Conservation (phyloP, 2,329 filamentous ascomycete genomes). For the Tolypocladium tundrense region DNA sequence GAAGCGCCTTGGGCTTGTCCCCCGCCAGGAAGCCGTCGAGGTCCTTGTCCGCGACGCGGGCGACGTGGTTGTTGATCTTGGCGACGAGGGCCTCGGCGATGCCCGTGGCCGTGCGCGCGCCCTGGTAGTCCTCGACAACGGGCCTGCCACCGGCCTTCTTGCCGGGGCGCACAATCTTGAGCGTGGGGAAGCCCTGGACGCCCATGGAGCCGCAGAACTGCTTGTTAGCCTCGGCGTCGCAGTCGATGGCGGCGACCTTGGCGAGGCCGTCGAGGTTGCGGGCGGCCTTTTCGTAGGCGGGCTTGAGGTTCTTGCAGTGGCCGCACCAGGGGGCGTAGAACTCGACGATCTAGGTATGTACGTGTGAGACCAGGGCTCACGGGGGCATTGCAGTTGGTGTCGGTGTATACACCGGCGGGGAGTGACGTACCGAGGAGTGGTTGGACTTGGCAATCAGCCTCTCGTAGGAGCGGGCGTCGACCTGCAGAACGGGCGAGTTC, state of each 20-base stretch:
- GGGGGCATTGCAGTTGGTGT: too few relatives aligned
- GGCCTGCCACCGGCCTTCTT: constrained; percentile 69
- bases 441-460: constrained; percentile 79
- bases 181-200: constrained; percentile 85
- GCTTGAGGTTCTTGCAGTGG: constrained; percentile 92
- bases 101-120: constrained; percentile 68
- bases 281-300: constrained; percentile 89
- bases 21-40: constrained; percentile 66
- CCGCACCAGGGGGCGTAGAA: constrained; percentile 99
- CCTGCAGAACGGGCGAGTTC: constrained; percentile 75
- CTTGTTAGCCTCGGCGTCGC: constrained; percentile 91
- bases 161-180: constrained; percentile 84
- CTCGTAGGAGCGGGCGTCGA: constrained; percentile 71
- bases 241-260: constrained; percentile 90
- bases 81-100: constrained; percentile 80
- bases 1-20: constrained; percentile 68
- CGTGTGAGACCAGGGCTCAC: not conserved
- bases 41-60: constrained; percentile 68
- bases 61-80: constrained; percentile 88
- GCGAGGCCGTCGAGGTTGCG: constrained; percentile 82
- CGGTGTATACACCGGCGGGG: too few relatives aligned
- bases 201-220: constrained; percentile 75
- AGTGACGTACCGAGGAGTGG: constrained; percentile 66
- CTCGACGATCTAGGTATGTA: constrained; percentile 46
- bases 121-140: constrained; percentile 82